Evolutionary conservation across 306 rosid genomes (phyloP), one percentile per base, ranked within the genome.

Genomic region (Abrus pulchellus): DNA sequence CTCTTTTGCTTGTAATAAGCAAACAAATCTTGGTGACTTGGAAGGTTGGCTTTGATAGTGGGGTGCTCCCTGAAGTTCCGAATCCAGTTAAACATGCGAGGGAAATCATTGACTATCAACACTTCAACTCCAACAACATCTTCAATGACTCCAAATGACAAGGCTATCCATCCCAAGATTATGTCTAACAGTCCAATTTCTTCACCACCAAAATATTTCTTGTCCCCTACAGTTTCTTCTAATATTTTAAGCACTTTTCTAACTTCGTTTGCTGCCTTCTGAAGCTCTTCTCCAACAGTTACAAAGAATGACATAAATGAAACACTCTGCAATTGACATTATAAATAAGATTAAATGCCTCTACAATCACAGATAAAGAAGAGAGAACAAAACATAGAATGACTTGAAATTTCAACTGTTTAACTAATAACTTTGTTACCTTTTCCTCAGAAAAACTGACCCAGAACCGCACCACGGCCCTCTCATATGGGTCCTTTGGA

Each of bases 101-200:
- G 73, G 20, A 67, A 67, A 28, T 67, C 73, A 67, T 44, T 13
- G 1, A 10, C 54, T 5, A 67, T 27, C 55, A 67, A 67, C 55
- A 67, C 40, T 11, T 67, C 9, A 9, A 67, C 73, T 9, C 73
- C 73, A 44, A 67, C 73, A 44, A 67, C 34, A 20, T 44, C 55
- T 67, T 67, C 73, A 67, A 44, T 67, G 20, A 67, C 73, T 43
- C 73, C 73, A 67, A 43, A 67, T 9, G 4, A 10, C 55, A 67
- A 67, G 73, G 73, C 40, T 44, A 67, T 67, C 73, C 73, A 67
- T 27, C 73, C 73, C 55, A 67, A 67, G 73, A 1, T 28, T 67
- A 44, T 67, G 55, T 67, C 73, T 3, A 44, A 67, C 12, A 67
- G 4, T 67, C 73, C 73, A 67, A 67, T 67, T 28, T 44, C 55